phyloP scores from a whole-genome alignment of 169 alveolate genomes.

The Plasmodium ovale region DNA sequence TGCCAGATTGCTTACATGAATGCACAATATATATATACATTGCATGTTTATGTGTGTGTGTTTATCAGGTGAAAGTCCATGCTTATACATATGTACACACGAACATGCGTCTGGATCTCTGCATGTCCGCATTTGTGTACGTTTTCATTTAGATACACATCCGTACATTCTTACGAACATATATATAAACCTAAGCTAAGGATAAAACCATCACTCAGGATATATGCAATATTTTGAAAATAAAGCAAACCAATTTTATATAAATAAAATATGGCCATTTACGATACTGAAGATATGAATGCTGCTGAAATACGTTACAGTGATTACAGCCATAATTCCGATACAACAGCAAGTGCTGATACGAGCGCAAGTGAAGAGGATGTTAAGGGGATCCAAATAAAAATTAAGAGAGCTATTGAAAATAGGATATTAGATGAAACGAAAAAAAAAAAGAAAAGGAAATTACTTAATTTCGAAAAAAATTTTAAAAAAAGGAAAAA shows the following conservation, averaged over 20 bases:
- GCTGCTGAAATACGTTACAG: conserved; percentile 7
- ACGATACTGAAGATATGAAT: neutral
- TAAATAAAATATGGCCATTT: conserved; percentile 7
- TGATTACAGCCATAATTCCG: conserved; percentile 16
- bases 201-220: neutral
- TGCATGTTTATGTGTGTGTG: too few relatives aligned
- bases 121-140: neutral
- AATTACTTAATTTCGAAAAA: conserved; percentile 34
- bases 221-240: neutral
- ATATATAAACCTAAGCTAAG: neutral
- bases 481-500: conserved; percentile 30
- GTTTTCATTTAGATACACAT: neutral
- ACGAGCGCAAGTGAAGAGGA: conserved; percentile 24
- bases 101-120: neutral
- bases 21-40: neutral
- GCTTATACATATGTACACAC: neutral
- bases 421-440: conserved; percentile 50
- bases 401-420: conserved; percentile 57
- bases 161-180: neutral
- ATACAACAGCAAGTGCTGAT: conserved; percentile 32
- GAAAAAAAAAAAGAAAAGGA: conserved; percentile 42
- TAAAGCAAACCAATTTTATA: neutral
- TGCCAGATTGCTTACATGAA: neutral
- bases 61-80: too few relatives aligned
- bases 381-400: conserved; percentile 35